phyloP scores from a whole-genome alignment of 495 filamentous ascomycete genomes.

The Aspergillus kassunensis region DNA sequence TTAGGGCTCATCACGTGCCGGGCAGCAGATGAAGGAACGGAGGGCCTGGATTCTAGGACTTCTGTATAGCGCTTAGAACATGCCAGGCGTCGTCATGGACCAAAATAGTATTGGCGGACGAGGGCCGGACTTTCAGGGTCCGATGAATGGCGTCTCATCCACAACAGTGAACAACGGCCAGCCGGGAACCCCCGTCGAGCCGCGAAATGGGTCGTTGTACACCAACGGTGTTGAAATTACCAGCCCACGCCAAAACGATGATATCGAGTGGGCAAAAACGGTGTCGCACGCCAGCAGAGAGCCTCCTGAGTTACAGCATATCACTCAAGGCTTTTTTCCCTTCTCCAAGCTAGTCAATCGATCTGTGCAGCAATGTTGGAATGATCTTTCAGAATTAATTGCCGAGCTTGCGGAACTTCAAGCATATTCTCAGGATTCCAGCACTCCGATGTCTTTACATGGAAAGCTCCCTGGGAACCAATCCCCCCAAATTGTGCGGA shows the following conservation, averaged over 20 bases:
- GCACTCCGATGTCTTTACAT: constrained; percentile 31
- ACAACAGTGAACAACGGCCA: constrained; percentile 15
- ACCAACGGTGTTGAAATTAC: constrained; percentile 30
- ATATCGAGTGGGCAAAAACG: constrained; percentile 1
- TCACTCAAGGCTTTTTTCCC: constrained; percentile 70
- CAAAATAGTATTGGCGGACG: constrained; percentile 31
- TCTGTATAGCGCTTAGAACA: constrained; percentile 24
- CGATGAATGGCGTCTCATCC: constrained; percentile 23
- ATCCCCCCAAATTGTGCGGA: constrained; percentile 63
- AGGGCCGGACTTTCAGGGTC: constrained; percentile 22
- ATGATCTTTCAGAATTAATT: constrained; percentile 68
- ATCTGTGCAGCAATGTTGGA: constrained; percentile 77
- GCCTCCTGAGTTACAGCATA: constrained; percentile 74
- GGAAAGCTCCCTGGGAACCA: constrained; percentile 56
- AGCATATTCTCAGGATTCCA: constrained; percentile 37
- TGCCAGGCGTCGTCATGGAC: constrained; percentile 49
- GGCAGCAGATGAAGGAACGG: constrained; percentile 33
- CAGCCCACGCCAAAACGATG: constrained; percentile 13
- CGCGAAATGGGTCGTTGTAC: constrained; percentile 28
- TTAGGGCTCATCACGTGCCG: constrained; percentile 24
- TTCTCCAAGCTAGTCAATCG: constrained; percentile 67
- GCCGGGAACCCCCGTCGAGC: constrained; percentile 8
- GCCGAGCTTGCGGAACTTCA: constrained; percentile 63
- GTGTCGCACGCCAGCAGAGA: not conserved
- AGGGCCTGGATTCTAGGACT: constrained; percentile 17